Conservation (phyloP, 306 rosid genomes). For the Trifolium repens region DNA sequence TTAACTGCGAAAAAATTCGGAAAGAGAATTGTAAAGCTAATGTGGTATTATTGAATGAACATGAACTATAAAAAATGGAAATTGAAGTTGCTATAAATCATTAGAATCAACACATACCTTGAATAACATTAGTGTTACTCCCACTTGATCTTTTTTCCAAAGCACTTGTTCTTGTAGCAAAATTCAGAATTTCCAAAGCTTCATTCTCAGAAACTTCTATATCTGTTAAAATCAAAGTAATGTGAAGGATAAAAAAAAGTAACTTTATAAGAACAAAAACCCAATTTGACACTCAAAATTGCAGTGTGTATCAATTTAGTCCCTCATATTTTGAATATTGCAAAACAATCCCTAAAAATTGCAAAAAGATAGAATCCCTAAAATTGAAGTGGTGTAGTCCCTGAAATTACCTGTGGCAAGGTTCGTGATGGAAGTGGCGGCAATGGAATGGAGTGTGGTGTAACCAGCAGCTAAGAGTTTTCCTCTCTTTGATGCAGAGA, state of each 20-base stretch:
- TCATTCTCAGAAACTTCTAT: constrained; percentile 63
- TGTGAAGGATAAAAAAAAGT: background rate
- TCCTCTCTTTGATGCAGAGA: constrained; percentile 76
- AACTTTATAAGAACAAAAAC: background rate
- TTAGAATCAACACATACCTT: constrained; percentile 56
- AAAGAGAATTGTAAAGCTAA: too few relatives aligned
- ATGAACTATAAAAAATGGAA: background rate
- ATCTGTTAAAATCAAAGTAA: constrained; percentile 53
- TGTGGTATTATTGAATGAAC: too few relatives aligned
- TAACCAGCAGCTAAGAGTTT: constrained; percentile 83
- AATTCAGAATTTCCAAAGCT: constrained; percentile 72
- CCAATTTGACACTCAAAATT: background rate
- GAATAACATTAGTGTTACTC: constrained; percentile 38
- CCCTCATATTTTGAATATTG: background rate
- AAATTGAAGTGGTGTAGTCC: background rate
- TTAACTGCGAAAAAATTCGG: background rate
- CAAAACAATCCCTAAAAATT: background rate
- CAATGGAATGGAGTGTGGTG: constrained; percentile 60
- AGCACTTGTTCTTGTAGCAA: constrained; percentile 57
- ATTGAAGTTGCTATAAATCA: constrained; percentile 11
- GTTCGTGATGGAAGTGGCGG: constrained; percentile 55
- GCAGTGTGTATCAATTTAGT: background rate
- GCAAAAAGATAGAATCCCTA: background rate
- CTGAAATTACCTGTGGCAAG: constrained; percentile 64
- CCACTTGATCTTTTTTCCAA: constrained; percentile 55